A percentile compares a stretch with the other conserved stretches of the same genome.
Evolutionary conservation across 352 stramenopile species (phyloP).

Genomic region (Globisporangium emineosum): DNA sequence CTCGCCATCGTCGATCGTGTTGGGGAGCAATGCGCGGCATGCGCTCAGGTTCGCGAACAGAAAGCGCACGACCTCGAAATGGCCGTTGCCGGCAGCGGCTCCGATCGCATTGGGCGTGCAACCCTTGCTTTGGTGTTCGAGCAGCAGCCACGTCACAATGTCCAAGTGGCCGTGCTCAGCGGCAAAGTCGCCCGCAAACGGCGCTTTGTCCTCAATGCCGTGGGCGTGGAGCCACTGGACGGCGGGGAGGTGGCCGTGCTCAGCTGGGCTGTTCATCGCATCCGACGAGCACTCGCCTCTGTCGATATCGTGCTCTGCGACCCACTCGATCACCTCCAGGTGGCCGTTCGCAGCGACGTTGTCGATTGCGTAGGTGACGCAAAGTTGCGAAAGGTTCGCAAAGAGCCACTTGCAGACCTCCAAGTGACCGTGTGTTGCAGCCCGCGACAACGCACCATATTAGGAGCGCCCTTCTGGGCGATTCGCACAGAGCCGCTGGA

Average conservation of each 20-base stretch:
- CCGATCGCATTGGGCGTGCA: background rate
- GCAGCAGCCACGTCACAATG: background rate
- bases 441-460: background rate
- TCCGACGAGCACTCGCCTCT: background rate
- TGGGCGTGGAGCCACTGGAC: constrained; percentile 20
- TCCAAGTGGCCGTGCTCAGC: background rate
- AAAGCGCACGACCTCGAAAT: background rate
- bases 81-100: background rate
- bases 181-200: background rate
- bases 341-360: background rate
- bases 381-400: background rate
- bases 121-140: background rate
- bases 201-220: background rate
- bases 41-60: background rate
- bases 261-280: background rate
- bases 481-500: background rate
- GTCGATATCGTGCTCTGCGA: background rate
- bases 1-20: background rate
- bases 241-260: constrained; percentile 21
- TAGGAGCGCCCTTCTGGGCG: background rate
- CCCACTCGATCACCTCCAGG: background rate
- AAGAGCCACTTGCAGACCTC: constrained; percentile 2
- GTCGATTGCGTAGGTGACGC: background rate
- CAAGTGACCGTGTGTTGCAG: background rate
- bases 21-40: background rate